Evolutionary conservation across 495 filamentous ascomycete species (phyloP).

Genomic region (Lepraria neglecta): DNA sequence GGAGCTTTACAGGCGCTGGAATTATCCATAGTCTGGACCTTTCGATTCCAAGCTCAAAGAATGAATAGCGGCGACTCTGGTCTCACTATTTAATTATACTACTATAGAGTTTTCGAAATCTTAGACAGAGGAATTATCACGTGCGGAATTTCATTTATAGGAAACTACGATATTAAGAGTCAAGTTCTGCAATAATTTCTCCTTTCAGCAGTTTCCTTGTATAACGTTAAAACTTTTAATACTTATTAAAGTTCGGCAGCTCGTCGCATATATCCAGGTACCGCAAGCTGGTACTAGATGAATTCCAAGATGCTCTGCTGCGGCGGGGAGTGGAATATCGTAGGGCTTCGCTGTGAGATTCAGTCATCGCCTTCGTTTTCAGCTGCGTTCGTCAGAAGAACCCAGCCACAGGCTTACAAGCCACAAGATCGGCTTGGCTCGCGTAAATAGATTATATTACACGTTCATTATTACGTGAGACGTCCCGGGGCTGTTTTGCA

Average conservation of each 20-base stretch:
- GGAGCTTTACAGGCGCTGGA: background rate
- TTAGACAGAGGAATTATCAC: background rate
- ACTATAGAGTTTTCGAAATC: background rate
- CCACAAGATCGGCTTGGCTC: conserved; percentile 17
- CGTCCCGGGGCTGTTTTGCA: too few relatives aligned
- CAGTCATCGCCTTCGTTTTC: background rate
- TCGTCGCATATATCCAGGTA: too few relatives aligned
- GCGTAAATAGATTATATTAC: conserved; percentile 25
- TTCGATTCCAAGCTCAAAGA: background rate
- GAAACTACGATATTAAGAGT: too few relatives aligned
- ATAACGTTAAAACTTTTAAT: background rate
- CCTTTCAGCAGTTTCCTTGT: background rate
- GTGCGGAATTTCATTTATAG: background rate
- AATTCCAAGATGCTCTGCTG: background rate
- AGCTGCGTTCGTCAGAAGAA: background rate
- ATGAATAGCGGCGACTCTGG: background rate
- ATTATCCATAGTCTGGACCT: background rate
- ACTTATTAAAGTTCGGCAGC: too few relatives aligned
- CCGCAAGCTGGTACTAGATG: too few relatives aligned
- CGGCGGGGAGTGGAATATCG: conserved; percentile 5
- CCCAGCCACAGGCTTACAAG: conserved; percentile 22
- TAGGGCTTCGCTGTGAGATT: conserved; percentile 1
- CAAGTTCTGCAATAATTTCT: background rate
- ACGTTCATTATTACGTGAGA: conserved; percentile 22
- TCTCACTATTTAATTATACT: background rate